Evolutionary conservation across 768 basidiomycete genomes (phyloP), one percentile per base, ranked within the genome.

Genomic region (Guyanaporus albipodus): DNA sequence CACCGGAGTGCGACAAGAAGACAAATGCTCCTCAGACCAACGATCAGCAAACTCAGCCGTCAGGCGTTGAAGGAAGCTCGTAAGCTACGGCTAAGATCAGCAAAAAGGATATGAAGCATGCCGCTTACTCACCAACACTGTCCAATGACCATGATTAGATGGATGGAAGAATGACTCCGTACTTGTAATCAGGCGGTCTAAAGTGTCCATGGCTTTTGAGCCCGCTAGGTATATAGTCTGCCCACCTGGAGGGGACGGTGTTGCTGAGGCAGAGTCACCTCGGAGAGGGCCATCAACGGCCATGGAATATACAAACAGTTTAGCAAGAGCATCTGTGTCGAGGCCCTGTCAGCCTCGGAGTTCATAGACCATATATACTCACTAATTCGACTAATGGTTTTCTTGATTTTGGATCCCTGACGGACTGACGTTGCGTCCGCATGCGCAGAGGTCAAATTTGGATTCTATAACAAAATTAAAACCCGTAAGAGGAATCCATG

Each of bases 141-240:
- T 86, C 90, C 92, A 96, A 24, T 76, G 70, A 4, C 94, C 94
- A 24, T 83, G 83, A 61, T 96, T 96, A 4, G 89, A 90, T 2
- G 95, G 95, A 64, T 98, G 95, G 69, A 97, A 98, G 73, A 87
- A 95, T 0, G 86, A 83, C 61, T 98, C 95, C 6, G 87, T 90
- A 57, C 90, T 93, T 12, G 90, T 94, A 50, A 98, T 80, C 33
- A 98, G 69, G 54, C 83, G 83, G 55, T 90, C 88, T 22, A 98
- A 71, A 12, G 90, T 84, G 57, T 95, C 91, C 49, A 98, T 73
- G 17, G 93, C 89, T 60, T 79, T 87, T 2, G 87, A 92, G 14
- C 95, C 95, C 0, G 82, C 92, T 23, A 90, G 67, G 61, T 76
- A 89, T 18, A 79, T 82, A 23, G 49, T 66, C 51, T 73, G 73